These are phyloP conservation scores for Rhinocladiella similis DNA, from an alignment of 2,329 filamentous ascomycete genomes.

Conservation along the genomic window DNA sequence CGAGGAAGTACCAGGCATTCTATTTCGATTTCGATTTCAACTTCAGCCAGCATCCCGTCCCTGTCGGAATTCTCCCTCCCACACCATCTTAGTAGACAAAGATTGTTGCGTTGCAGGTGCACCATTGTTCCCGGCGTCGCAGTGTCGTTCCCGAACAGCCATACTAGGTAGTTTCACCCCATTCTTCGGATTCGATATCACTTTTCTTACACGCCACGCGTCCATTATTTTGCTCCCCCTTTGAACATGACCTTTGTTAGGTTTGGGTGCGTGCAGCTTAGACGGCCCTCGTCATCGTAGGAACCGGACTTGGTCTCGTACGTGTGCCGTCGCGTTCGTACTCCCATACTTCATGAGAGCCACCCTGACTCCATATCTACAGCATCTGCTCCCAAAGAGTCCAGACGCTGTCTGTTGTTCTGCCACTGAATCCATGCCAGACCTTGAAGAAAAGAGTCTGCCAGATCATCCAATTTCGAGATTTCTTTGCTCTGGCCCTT, in stretches of 20 bases:
- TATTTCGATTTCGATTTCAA: conserved; percentile 10
- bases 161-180: too few species aligned
- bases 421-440: conserved; percentile 78
- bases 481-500: conserved; percentile 4
- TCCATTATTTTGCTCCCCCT: too few species aligned
- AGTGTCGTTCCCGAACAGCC: too few species aligned
- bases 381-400: conserved; percentile 15
- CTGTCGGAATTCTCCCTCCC: too few species aligned
- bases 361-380: conserved; percentile 12
- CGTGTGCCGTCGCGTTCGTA: background rate
- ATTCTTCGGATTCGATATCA: too few species aligned
- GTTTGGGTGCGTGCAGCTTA: too few species aligned
- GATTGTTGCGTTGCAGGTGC: background rate
- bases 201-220: too few species aligned
- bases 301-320: background rate
- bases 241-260: too few species aligned
- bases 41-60: background rate
- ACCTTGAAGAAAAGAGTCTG: conserved; percentile 76
- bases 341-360: background rate
- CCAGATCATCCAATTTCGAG: conserved; percentile 78
- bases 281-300: background rate
- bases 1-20: background rate
- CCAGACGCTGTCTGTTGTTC: conserved; percentile 22
- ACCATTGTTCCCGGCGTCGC: background rate
- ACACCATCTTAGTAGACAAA: too few species aligned